These are phyloP conservation scores for Isoetes taiwanensis DNA, from an alignment of 75 land plant species.

Conservation along the genomic window DNA sequence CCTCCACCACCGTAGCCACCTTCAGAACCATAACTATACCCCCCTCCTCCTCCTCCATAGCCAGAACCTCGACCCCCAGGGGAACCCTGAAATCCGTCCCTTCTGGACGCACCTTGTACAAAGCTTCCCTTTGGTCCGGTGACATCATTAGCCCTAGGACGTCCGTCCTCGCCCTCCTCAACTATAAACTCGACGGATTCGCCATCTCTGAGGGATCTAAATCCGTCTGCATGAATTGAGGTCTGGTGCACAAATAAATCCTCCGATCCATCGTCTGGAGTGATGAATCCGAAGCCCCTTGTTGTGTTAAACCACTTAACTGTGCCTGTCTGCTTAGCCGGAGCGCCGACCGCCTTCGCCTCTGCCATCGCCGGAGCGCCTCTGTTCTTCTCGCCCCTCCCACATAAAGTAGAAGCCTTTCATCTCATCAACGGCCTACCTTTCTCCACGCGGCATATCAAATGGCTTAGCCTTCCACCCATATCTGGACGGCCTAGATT, in stretches of 20 bases:
- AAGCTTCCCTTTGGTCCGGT: constrained; percentile 42
- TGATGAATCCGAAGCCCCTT: constrained; percentile 63
- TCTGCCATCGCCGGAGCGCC: constrained; percentile 15
- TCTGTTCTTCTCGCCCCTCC: no score
- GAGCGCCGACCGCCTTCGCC: constrained; percentile 2
- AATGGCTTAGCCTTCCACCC: no score
- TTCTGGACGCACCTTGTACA: constrained; percentile 19
- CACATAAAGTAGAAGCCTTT: no score
- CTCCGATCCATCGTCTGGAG: constrained; percentile 46
- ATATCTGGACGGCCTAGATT: no score
- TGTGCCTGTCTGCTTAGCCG: constrained; percentile 33
- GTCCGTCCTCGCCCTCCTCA: constrained; percentile 33
- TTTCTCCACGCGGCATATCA: no score
- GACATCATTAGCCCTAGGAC: constrained; percentile 57
- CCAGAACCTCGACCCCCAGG: no score
- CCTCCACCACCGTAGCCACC: constrained; percentile 13
- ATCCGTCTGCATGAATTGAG: constrained; percentile 51
- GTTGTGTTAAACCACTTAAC: constrained; percentile 56
- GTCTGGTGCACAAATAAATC: constrained; percentile 51
- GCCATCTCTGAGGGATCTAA: constrained; percentile 36
- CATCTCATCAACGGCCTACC: no score
- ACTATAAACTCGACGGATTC: constrained; percentile 50
- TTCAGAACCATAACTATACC: not conserved
- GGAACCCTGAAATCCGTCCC: not conserved
- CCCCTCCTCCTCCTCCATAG: constrained; percentile 8